These are phyloP conservation scores for Leptoxyphium fumago DNA, from an alignment of 2,329 filamentous ascomycete genomes.

Conservation along the genomic window DNA sequence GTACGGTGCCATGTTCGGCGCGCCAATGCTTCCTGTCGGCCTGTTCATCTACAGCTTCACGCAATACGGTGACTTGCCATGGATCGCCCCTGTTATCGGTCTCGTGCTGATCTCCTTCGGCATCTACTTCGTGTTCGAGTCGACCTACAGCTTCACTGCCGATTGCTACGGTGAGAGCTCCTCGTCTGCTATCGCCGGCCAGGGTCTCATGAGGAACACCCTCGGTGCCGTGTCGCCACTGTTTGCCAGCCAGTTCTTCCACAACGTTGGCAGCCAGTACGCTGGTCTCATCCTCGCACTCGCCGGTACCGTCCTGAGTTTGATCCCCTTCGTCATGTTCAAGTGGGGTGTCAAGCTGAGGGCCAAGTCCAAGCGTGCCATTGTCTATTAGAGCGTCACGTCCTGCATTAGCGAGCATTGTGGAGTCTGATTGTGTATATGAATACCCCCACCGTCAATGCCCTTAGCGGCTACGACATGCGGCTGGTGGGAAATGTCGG, in stretches of 20 bases:
- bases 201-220: constrained; percentile 39
- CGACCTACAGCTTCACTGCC: constrained; percentile 35
- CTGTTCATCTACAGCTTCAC: constrained; percentile 41
- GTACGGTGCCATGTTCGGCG: constrained; percentile 35
- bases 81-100: constrained; percentile 36
- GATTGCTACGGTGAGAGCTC: constrained; percentile 38
- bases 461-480: too few species aligned
- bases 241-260: constrained; percentile 38
- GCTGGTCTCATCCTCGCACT: constrained; percentile 35
- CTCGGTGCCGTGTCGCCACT: constrained; percentile 38
- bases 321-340: constrained; percentile 32
- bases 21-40: constrained; percentile 33
- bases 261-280: constrained; percentile 38
- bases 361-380: constrained; percentile 25
- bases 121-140: constrained; percentile 38
- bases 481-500: too few species aligned
- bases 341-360: constrained; percentile 26
- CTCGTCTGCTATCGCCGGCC: constrained; percentile 32
- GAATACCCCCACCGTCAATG: too few species aligned
- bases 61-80: constrained; percentile 34
- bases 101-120: constrained; percentile 37
- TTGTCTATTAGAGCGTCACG: constrained; percentile 1
- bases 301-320: constrained; percentile 28
- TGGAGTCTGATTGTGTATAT: too few species aligned
- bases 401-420: not conserved